Conservation (phyloP, 2,329 filamentous ascomycete species). For the Thermomyces lanuginosus region DNA sequence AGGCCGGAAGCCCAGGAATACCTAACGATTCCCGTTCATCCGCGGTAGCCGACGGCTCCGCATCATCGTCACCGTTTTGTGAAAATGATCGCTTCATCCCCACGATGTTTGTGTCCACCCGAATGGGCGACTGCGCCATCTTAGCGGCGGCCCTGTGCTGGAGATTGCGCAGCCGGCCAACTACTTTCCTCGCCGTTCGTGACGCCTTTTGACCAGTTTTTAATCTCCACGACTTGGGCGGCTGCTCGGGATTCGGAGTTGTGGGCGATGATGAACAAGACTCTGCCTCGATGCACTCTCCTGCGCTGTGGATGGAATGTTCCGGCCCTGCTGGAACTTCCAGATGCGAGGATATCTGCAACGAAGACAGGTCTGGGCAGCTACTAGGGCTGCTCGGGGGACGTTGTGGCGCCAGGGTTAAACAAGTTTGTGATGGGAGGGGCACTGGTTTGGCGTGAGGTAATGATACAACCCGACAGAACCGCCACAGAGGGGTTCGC, state of each 20-base stretch:
- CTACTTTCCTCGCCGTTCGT: slow-evolving; percentile 25
- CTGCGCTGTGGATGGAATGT: slow-evolving; percentile 12
- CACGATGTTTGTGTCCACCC: slow-evolving; percentile 24
- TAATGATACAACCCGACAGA: too few relatives aligned
- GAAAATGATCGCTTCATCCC: slow-evolving; percentile 24
- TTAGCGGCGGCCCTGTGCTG: slow-evolving; percentile 24
- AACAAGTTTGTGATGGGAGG: slow-evolving; percentile 7
- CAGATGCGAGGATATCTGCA: slow-evolving; percentile 15
- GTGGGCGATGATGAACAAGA: slow-evolving; percentile 20
- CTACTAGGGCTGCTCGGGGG: slow-evolving; percentile 25
- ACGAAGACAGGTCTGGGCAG: slow-evolving; percentile 27
- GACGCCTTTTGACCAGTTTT: slow-evolving; percentile 19
- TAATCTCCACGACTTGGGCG: too few relatives aligned
- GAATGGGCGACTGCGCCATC: slow-evolving; percentile 26
- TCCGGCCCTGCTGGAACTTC: slow-evolving; percentile 13
- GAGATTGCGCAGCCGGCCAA: slow-evolving; percentile 26
- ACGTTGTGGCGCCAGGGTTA: slow-evolving; percentile 26
- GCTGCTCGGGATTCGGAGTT: slow-evolving; percentile 13
- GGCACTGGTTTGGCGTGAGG: too few relatives aligned
- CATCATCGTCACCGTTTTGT: slow-evolving; percentile 18
- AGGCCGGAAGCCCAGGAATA: slow-evolving; percentile 20
- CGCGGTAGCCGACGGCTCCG: slow-evolving; percentile 11
- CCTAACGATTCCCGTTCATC: slow-evolving; percentile 11
- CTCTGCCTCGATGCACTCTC: slow-evolving; percentile 14
- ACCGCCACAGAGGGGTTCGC: slow-evolving; percentile 4